Conservation (phyloP, 2,329 filamentous ascomycete species). For the Penicillium sp. region DNA sequence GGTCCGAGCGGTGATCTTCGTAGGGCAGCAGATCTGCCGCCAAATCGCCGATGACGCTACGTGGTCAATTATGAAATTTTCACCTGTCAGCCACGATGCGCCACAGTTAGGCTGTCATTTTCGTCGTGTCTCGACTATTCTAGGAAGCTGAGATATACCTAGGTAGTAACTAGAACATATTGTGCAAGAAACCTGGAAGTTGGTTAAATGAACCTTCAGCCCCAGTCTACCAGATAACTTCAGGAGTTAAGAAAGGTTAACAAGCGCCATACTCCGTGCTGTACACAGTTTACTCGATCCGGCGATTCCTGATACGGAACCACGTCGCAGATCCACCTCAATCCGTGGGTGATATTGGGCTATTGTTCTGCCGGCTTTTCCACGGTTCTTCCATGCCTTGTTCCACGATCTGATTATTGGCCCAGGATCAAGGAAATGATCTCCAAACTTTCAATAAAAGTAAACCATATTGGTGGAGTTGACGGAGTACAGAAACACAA, state of each 20-base stretch:
- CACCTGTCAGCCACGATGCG: not conserved
- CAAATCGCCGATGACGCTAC: not conserved
- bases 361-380: not conserved
- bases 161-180: too few relatives aligned
- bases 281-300: slow-evolving; percentile 2
- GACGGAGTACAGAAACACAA: not conserved
- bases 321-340: not conserved
- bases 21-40: not conserved
- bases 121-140: too few relatives aligned
- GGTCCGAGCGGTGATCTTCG: not conserved
- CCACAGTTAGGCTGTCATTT: not conserved
- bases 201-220: too few relatives aligned
- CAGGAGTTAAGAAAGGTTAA: not conserved
- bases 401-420: not conserved
- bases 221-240: not conserved
- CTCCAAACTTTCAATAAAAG: not conserved
- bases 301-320: not conserved
- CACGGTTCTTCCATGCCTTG: not conserved
- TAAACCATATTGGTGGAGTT: not conserved
- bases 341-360: not conserved
- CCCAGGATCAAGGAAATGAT: not conserved
- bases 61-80: not conserved
- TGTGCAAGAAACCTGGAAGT: too few relatives aligned
- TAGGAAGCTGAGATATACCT: too few relatives aligned
- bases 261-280: not conserved